These are phyloP conservation scores for Saccharomycopsis synnaedendra DNA, from an alignment of 805 yeast species.

Conservation along the genomic window DNA sequence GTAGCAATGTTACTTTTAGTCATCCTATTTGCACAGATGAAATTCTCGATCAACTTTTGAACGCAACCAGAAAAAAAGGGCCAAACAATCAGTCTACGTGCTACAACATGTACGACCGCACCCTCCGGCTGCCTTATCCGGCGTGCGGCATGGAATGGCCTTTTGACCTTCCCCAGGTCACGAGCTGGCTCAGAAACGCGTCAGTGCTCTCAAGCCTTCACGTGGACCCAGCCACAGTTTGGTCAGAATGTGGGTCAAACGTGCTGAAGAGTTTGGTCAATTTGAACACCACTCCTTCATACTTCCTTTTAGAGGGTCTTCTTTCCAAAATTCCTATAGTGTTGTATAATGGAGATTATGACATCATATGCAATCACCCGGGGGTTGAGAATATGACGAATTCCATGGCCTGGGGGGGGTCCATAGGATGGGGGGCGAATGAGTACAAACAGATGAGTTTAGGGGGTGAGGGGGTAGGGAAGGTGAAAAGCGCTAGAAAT, in stretches of 20 bases:
- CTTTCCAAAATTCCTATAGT: slow-evolving; percentile 50
- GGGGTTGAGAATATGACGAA: slow-evolving; percentile 63
- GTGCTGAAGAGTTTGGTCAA: slow-evolving; percentile 46
- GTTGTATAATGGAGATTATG: slow-evolving; percentile 79
- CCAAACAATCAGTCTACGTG: not conserved
- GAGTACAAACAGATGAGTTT: slow-evolving; percentile 31
- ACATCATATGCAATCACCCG: slow-evolving; percentile 72
- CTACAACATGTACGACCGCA: slow-evolving; percentile 54
- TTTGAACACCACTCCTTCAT: slow-evolving; percentile 43
- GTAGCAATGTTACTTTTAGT: not conserved
- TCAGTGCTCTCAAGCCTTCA: slow-evolving; percentile 45
- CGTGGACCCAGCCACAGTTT: slow-evolving; percentile 28
- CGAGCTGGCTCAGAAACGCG: slow-evolving; percentile 38
- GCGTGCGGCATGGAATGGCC: slow-evolving; percentile 83
- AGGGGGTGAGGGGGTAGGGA: slow-evolving; percentile 24
- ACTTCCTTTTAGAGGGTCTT: slow-evolving; percentile 52
- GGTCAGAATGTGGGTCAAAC: slow-evolving; percentile 68
- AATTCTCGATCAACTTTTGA: not conserved
- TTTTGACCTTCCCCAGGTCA: slow-evolving; percentile 38
- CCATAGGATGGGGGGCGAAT: slow-evolving; percentile 20
- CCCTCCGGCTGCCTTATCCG: slow-evolving; percentile 51
- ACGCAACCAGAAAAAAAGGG: not conserved
- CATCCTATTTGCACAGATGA: slow-evolving; percentile 1
- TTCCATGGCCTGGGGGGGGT: slow-evolving; percentile 49
- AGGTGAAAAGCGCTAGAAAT: slow-evolving; percentile 39